Evolutionary conservation across 2,329 filamentous ascomycete genomes (phyloP).

Genomic region (Microdochium nivale): DNA sequence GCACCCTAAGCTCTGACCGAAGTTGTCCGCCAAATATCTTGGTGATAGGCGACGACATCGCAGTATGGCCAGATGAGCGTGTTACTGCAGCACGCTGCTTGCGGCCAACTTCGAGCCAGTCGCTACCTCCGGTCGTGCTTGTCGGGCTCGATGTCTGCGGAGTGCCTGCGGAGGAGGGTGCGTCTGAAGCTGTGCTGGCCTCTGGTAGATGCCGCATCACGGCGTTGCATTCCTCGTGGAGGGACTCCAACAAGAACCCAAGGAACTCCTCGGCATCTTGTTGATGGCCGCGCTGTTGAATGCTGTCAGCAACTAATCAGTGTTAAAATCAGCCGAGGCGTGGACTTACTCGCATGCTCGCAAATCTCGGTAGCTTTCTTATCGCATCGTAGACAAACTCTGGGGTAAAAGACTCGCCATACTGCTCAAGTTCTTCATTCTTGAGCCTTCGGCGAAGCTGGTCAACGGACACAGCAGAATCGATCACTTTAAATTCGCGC

Average conservation of each 20-base stretch:
- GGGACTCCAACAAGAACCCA: constrained; percentile 81
- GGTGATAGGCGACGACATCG: constrained; percentile 72
- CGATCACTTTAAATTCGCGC: constrained; percentile 81
- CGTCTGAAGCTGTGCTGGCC: constrained; percentile 9
- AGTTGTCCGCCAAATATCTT: constrained; percentile 92
- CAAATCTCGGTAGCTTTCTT: constrained; percentile 75
- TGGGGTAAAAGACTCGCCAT: constrained; percentile 83
- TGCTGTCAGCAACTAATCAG: constrained; percentile 4
- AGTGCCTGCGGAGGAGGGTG: constrained; percentile 21
- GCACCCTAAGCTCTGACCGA: constrained; percentile 79
- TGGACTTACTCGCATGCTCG: constrained; percentile 72
- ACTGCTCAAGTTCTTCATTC: constrained; percentile 76
- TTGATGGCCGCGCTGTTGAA: constrained; percentile 72
- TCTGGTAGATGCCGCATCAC: constrained; percentile 53
- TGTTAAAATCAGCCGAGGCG: background rate
- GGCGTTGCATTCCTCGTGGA: constrained; percentile 84
- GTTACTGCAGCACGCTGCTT: constrained; percentile 85
- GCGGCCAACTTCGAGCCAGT: constrained; percentile 92
- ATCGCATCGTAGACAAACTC: constrained; percentile 96
- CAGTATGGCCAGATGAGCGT: constrained; percentile 69
- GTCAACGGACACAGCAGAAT: constrained; percentile 66
- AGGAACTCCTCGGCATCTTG: constrained; percentile 98
- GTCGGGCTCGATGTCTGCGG: constrained; percentile 31
- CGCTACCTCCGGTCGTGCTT: constrained; percentile 40
- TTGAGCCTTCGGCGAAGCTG: constrained; percentile 68